A percentile compares a stretch with the other conserved stretches of the same genome.
These are phyloP conservation scores for Neurospora sp. DNA, from an alignment of 2,329 filamentous ascomycete species.

Conservation along the genomic window DNA sequence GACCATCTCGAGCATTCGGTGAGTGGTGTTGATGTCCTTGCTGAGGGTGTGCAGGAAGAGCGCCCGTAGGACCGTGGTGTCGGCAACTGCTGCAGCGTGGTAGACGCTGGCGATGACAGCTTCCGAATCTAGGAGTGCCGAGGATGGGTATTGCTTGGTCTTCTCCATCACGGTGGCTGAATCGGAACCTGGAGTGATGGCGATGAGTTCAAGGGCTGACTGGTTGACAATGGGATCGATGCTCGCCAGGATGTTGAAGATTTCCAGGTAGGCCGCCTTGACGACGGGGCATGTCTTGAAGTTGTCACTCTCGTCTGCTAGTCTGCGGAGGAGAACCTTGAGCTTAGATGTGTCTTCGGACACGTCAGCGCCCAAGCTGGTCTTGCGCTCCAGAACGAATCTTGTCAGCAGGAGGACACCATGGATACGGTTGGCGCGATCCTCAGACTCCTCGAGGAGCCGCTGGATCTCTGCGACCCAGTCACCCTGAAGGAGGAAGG, in stretches of 20 bases:
- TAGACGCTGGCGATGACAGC: conserved; percentile 27
- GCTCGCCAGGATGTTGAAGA: conserved; percentile 31
- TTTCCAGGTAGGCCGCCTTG: conserved; percentile 35
- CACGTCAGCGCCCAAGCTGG: conserved; percentile 34
- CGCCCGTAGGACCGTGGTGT: conserved; percentile 15
- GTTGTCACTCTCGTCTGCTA: neutral
- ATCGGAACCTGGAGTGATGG: neutral
- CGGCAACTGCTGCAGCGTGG: conserved; percentile 14
- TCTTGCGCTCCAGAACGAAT: conserved; percentile 44
- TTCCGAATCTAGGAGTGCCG: conserved; percentile 20
- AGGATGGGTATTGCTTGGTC: conserved; percentile 1
- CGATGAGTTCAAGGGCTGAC: neutral
- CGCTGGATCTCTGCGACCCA: conserved; percentile 34
- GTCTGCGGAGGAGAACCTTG: neutral
- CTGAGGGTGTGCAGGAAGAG: conserved; percentile 28
- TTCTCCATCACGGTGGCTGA: conserved; percentile 5
- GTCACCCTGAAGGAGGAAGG: conserved; percentile 43
- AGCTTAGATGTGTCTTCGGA: conserved; percentile 1
- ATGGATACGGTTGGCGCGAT: conserved; percentile 42
- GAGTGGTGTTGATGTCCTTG: conserved; percentile 30
- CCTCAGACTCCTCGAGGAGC: conserved; percentile 24
- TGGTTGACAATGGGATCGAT: conserved; percentile 14
- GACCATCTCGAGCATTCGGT: conserved; percentile 30
- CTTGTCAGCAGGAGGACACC: conserved; percentile 47
- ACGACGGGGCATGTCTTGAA: conserved; percentile 28